Percentiles rank a stretch among this genome's conserved stretches.
These are phyloP conservation scores for Prunus armeniaca DNA, from an alignment of 306 rosid species.

Conservation along the genomic window DNA sequence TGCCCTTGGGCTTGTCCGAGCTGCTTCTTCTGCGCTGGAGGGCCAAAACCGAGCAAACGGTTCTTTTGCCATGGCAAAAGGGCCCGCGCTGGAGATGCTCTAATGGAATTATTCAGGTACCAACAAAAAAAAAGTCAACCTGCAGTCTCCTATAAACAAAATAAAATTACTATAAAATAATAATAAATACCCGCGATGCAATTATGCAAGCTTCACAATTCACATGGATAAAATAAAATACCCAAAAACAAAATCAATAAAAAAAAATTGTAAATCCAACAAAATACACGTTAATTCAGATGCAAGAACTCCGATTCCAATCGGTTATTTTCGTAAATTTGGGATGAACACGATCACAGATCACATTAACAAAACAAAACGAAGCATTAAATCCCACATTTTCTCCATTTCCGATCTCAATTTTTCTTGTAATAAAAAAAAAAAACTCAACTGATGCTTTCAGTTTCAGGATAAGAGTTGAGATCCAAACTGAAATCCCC, in stretches of 20 bases:
- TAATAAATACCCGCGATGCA: too few species aligned
- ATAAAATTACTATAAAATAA: neutral
- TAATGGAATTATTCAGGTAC: too few species aligned
- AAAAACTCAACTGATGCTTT: neutral
- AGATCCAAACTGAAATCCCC: slow-evolving; percentile 31
- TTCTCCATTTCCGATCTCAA: neutral
- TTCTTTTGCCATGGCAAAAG: too few species aligned
- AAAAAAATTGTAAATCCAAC: neutral
- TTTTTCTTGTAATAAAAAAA: neutral
- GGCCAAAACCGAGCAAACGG: too few species aligned
- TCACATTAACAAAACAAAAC: too few species aligned
- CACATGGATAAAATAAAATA: too few species aligned
- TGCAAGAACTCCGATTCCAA: neutral
- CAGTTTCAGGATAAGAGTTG: slow-evolving; percentile 20
- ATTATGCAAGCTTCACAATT: too few species aligned
- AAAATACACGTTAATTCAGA: neutral
- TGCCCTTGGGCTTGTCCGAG: too few species aligned
- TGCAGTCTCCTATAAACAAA: neutral
- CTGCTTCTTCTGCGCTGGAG: too few species aligned
- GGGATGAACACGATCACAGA: too few species aligned
- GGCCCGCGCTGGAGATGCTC: too few species aligned
- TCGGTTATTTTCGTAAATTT: neutral
- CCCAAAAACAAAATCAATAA: neutral
- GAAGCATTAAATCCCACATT: neutral
- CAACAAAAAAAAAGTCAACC: too few species aligned